Base-by-base conservation (phyloP, 306 rosid species). In the Geum urbanum region DNA sequence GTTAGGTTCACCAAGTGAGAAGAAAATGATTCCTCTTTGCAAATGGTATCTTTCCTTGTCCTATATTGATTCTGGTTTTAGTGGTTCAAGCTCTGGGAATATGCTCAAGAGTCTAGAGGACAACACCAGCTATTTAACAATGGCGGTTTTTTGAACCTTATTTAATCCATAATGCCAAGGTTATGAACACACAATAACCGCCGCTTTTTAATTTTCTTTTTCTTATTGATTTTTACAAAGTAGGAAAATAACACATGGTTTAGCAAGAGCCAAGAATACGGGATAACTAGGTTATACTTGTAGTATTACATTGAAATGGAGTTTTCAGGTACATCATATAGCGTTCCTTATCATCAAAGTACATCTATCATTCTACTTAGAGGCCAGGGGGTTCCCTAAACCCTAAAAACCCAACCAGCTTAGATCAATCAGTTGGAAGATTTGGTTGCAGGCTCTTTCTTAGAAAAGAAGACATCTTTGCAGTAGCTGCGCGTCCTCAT, bases 401-500 rank as follows among this genome's bases (percentile, higher is more conserved):
- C 37, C 37, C 37, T 32, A 2, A 32, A 32, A n/a, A 56, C n/a
- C 13, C 44, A 9, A 12, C 60, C 79, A 19, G 86, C 84, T 73
- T 72, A 24, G 85, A 81, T 39, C 74, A 63, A 67, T 70, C 88
- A 13, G 58, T 63, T 0, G 86, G 47, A 58, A 84, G 77, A 74
- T 90, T 75, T 1, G 86, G 84, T 52, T 69, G 89, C 48, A 88
- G 72, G 81, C 82, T 88, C 81, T 80, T 87, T 80, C 96, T 84
- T 68, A 94, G 85, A 75, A 88, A 85, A 71, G 75, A 84, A 64
- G 97, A 94, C 87, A 94, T 72, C 80, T 79, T 87, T 35, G 76
- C 81, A 77, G 79, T 76, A 4, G 94, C 84, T 13, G 98, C 97
- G 16, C 87, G 86, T 60, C 97, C 98, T 72, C 96, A 84, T 56